Evolutionary conservation across 2,329 filamentous ascomycete genomes (phyloP), one percentile per base, ranked within the genome.

Genomic region (Colletotrichum coccodes): DNA sequence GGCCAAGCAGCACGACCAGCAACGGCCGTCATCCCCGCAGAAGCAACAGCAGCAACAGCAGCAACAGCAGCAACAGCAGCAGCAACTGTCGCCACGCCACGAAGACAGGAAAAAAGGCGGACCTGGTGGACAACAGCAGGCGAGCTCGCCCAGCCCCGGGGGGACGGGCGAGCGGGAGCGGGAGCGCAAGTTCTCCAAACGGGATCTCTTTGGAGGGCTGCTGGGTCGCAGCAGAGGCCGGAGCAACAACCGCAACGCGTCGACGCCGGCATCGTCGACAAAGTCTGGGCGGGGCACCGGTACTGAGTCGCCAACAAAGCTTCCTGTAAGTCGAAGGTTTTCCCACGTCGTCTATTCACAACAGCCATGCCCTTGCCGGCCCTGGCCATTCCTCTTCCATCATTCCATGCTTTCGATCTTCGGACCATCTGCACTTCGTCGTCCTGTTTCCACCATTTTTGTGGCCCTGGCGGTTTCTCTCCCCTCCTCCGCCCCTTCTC

Each of bases 181-280:
- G 30, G 69, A 76, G 68, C 71, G 71, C 46, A 75, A 72, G 63
- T 72, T 73, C 21, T 77, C 76, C 40, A 78, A 76, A 70, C 77
- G 78, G 62, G 74, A 76, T 42, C 77, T 76, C 71, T 73, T 79
- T 62, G 75, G 75, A 14, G 75, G 69, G 36, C 70, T 79, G 52
- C 64, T 79, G 50, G 76, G 72, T 66, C 75, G 72, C 67, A 69
- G 73, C 34, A 73, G 68, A 71, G 38, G 67, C 60, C 60, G 69
- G 34, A 44, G 53, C 54, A 57, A 26, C 54, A 58, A n/a, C 42
- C 34, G 61, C 52, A 56, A 26, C 50, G 53, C 49, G 34, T 59
- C 34, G 64, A 46, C 60, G 44, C 32, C 60, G 26, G 38, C 65
- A 18, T 46, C 56, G 40, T 60, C 57, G 16, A 50, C 42, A n/a